Evolutionary conservation across 2,329 filamentous ascomycete genomes (phyloP).

Genomic region (Periconia digitata): DNA sequence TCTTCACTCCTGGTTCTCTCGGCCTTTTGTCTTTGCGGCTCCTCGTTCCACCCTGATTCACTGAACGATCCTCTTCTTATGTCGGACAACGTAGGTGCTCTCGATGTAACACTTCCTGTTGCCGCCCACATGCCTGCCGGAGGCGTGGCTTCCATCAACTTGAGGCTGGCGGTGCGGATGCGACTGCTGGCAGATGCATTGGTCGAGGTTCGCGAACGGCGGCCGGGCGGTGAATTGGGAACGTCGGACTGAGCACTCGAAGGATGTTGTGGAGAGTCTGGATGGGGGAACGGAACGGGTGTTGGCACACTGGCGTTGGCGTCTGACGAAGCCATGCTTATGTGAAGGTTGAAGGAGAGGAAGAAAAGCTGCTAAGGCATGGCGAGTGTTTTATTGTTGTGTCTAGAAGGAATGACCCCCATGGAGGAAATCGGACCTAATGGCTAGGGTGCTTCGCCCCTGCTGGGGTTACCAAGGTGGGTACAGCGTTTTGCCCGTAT

Average conservation of each 20-base stretch:
- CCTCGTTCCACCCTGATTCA: constrained; percentile 35
- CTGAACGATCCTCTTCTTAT: constrained; percentile 44
- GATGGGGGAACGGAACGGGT: constrained; percentile 31
- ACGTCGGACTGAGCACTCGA: constrained; percentile 9
- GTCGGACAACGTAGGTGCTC: constrained; percentile 47
- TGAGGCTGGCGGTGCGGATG: constrained; percentile 40
- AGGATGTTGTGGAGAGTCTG: constrained; percentile 11
- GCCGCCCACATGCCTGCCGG: constrained; percentile 51
- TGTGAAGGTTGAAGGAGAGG: constrained; percentile 1
- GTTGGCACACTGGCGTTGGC: constrained; percentile 20
- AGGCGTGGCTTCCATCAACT: constrained; percentile 40
- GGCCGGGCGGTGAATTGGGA: constrained; percentile 18
- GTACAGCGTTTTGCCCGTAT: too few relatives aligned
- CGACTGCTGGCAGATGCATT: constrained; percentile 32
- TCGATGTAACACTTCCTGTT: constrained; percentile 43
- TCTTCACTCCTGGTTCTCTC: constrained; percentile 28
- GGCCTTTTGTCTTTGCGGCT: constrained; percentile 27
- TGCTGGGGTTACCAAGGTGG: too few relatives aligned
- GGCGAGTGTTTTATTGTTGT: not conserved
- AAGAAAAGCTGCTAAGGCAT: not conserved
- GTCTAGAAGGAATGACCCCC: not conserved
- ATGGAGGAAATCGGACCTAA: not conserved
- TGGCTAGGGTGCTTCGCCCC: not conserved
- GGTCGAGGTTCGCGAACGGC: constrained; percentile 30
- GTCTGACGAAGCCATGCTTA: constrained; percentile 6